Percentiles rank a stretch among this genome's conserved stretches.
Evolutionary conservation across 352 stramenopile species (phyloP).

Genomic region (Globisporangium perplexum): DNA sequence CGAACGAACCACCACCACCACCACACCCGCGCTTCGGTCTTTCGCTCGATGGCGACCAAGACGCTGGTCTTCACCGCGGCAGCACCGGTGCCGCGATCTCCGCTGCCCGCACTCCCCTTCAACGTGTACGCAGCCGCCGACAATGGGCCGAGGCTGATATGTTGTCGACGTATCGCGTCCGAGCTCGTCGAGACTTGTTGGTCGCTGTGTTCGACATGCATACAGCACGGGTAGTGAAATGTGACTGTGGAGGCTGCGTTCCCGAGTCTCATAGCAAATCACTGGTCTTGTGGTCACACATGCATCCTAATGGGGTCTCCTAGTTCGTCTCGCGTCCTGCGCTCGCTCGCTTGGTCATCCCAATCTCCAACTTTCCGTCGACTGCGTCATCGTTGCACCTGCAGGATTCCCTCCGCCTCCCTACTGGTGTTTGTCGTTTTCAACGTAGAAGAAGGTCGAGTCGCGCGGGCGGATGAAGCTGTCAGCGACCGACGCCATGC

Average conservation of each 20-base stretch:
- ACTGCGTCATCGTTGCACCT: not conserved
- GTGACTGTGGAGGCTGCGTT: too few relatives aligned
- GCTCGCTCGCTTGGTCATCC: not conserved
- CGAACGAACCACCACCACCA: too few relatives aligned
- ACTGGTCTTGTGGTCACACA: not conserved
- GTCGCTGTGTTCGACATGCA: too few relatives aligned
- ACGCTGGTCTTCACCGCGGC: not conserved
- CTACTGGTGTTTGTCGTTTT: slow-evolving; percentile 2
- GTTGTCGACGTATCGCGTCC: too few relatives aligned
- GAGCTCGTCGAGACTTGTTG: too few relatives aligned
- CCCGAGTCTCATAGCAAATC: not conserved
- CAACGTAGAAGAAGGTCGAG: slow-evolving; percentile 78
- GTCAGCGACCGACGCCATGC: slow-evolving; percentile 26
- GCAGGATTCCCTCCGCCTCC: not conserved
- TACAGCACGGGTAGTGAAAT: too few relatives aligned
- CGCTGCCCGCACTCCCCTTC: not conserved
- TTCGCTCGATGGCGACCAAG: not conserved
- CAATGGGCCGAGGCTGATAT: too few relatives aligned
- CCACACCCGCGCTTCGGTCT: too few relatives aligned
- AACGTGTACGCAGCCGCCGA: not conserved
- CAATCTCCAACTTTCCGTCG: not conserved
- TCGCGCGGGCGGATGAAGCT: slow-evolving; percentile 40
- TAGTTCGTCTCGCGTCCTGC: not conserved
- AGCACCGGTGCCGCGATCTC: not conserved
- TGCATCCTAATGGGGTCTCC: not conserved